These are phyloP conservation scores for Solanum piurae DNA, from an alignment of 257 asterid species.

Conservation along the genomic window DNA sequence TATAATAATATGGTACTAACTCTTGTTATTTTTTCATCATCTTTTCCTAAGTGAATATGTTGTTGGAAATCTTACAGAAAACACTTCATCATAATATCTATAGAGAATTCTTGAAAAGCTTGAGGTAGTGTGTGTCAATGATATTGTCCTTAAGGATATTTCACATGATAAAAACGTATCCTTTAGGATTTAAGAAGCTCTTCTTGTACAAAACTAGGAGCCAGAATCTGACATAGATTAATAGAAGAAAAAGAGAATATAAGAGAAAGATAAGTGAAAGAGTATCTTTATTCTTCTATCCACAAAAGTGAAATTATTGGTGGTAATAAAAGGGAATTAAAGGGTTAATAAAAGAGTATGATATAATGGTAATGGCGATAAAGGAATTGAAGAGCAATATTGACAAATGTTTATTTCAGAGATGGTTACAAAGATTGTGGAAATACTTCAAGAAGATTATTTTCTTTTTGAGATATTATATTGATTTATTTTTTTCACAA, in stretches of 20 bases:
- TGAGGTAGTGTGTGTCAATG: no score
- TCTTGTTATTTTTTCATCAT: background rate
- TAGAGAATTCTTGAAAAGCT: no score
- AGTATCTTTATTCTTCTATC: background rate
- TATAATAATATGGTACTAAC: background rate
- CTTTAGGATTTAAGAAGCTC: fast-evolving
- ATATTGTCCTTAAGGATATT: background rate
- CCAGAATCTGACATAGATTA: background rate
- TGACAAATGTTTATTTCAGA: no score
- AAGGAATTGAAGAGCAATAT: background rate
- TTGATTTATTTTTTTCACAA: no score
- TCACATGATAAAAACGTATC: no score
- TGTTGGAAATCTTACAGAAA: no score
- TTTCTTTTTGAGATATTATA: no score
- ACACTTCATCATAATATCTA: no score
- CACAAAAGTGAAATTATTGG: background rate
- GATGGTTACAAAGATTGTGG: background rate
- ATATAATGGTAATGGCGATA: background rate
- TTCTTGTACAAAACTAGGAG: fast-evolving
- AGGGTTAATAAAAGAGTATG: background rate
- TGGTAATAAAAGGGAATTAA: background rate
- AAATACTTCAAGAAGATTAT: no score
- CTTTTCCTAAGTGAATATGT: no score
- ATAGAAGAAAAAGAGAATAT: no score
- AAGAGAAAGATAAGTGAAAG: background rate